Conservation (phyloP, 345 rosid species). For the Carallia brachiata region DNA sequence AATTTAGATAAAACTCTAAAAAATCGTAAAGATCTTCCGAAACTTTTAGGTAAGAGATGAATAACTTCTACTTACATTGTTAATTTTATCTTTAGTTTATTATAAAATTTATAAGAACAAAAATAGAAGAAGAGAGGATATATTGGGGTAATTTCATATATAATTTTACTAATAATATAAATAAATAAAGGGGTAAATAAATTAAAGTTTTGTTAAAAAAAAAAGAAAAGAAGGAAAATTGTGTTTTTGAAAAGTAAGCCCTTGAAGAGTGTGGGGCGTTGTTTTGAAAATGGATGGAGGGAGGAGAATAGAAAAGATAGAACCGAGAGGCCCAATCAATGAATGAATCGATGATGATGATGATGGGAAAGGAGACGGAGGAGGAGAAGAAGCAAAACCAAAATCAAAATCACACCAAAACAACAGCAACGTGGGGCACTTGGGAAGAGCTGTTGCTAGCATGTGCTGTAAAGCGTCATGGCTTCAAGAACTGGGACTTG, state of each 20-base stretch:
- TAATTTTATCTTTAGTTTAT: too few relatives aligned
- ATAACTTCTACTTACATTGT: too few relatives aligned
- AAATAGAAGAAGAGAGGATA: too few relatives aligned
- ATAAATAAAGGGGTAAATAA: neutral
- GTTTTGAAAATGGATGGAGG: slow-evolving; percentile 6
- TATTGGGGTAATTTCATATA: too few relatives aligned
- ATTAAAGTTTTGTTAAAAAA: neutral
- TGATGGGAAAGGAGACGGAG: neutral
- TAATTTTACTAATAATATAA: too few relatives aligned
- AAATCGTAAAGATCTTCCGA: too few relatives aligned
- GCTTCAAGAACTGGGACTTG: slow-evolving; percentile 67
- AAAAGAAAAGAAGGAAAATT: neutral
- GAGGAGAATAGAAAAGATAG: neutral
- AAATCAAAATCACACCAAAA: neutral
- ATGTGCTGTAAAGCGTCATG: slow-evolving; percentile 82
- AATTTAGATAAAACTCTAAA: too few relatives aligned
- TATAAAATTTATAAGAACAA: too few relatives aligned
- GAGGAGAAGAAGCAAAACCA: neutral
- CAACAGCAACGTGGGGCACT: slow-evolving; percentile 59
- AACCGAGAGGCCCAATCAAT: neutral
- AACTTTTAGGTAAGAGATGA: too few relatives aligned
- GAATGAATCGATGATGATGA: neutral
- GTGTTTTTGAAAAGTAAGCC: neutral
- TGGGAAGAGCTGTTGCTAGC: slow-evolving; percentile 80
- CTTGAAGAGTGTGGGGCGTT: neutral